Evolutionary conservation across 352 stramenopile genomes (phyloP), one percentile per base, ranked within the genome.

Genomic region (Phytophthora kernoviae): DNA sequence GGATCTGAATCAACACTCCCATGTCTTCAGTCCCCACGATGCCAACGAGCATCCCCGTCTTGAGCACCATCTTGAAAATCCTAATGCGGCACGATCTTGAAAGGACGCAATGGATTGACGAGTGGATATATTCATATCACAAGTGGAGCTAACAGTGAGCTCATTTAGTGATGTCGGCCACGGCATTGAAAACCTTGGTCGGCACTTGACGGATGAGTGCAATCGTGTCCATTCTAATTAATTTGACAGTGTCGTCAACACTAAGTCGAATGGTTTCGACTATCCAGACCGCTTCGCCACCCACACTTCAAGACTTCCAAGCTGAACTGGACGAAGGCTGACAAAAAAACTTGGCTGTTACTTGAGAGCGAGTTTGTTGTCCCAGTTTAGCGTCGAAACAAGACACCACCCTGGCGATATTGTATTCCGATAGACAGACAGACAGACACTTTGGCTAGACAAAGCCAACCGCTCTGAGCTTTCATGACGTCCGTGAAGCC

Each of bases 1-100:
- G 81, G 62, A 91, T 75, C 65, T 88, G 73, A 30, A 91, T 81
- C 33, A 91, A 63, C 52, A 81, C 71, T 18, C 81, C 81, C 0
- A 88, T 70, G 41, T 88, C 79, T 39, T 64, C 30, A 22, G 79
- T 73, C 58, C 75, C 73, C 18, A 83, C 46, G 58, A 91, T 65
- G 1, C 73, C 68, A 55, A 91, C 81, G 10, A 78, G 58, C 70
- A 83, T 84, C 1, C 81, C 81, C 14, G 77, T 82, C 62, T 77
- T 75, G 41, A 90, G 76, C 58, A 44, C 45, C 72, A 78, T 81
- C 21, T 32, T 58, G 39, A 32, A 48, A 30, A 30, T 30, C 6
- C 47, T 53, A 32, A n/a, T 4, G 5, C n/a, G 21, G 33, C 26
- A 9, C 37, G 44, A 64, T 58, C 43, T 62, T 21, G 33, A 43